Base-by-base conservation (phyloP, 208 protist genomes). In the Leishmania tarentolae region DNA sequence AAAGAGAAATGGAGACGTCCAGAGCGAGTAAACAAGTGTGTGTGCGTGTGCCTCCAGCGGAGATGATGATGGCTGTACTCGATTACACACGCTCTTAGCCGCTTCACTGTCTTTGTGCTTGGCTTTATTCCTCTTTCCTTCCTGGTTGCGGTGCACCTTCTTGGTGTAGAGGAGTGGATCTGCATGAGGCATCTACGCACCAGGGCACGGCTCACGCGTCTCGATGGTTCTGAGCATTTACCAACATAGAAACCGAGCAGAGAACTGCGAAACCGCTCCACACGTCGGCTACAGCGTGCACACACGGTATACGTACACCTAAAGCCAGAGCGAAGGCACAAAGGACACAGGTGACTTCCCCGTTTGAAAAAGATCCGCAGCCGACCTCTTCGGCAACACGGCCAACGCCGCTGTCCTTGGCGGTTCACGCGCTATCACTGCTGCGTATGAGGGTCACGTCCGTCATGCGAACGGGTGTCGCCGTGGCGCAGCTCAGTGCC, bases 381-480 rank as follows among this genome's bases (percentile, higher is more conserved):
- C 9, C 28, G 11, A 1, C 0, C 13, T n/a, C 28, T 35, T 66
- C 13, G 3, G 31, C 24, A 37, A 40, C 61, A 24, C 28, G 19
- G 35, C 65, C 17, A 15, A 46, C 37, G 4, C 17, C 37, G 24
- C 19, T 28, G 17, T 7, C 37, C 31, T 37, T 31, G 31, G n/a
- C 6, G 21, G 31, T 35, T 76, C 50, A 73, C 56, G 7, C 24
- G 8, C 17, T 65, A 57, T 80, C 69, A 19, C 50, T 65, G 69
- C 76, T 69, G 1, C 82, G 82, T 9, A 81, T 42, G 9, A 85
- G 82, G 0, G 50, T n/a, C 74, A 87, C 79, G 61, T 87, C 83
- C 5, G 75, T 76, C 83, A 83, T 83, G 47, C 76, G 79, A 21
- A 87, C 65, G 5, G 86, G 86, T 37, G 59, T 75, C n/a, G 82